Conservation (phyloP, 805 yeast genomes). For the Wickerhamiella vanderwaltii region DNA sequence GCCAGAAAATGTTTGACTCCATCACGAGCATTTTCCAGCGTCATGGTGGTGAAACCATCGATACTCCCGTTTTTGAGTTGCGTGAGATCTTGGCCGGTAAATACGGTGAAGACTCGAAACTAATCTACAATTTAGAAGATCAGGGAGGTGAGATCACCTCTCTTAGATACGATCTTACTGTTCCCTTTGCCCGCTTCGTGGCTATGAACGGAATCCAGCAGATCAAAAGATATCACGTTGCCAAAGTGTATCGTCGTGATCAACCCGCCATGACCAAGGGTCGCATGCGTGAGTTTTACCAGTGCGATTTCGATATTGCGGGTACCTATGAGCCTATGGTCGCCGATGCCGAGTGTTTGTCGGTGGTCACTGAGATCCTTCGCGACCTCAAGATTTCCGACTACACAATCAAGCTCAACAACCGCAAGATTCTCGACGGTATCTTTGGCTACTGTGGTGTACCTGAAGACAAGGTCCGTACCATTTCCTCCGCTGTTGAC, state of each 20-base stretch:
- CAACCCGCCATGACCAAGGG: constrained; percentile 99
- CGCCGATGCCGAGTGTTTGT: constrained; percentile 85
- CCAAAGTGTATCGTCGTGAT: constrained; percentile 97
- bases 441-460: constrained; percentile 94
- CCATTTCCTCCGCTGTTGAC: constrained; percentile 89
- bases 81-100: constrained; percentile 93
- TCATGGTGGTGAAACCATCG: constrained; percentile 97
- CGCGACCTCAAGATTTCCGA: constrained; percentile 72
- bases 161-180: constrained; percentile 90
- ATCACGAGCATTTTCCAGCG: constrained; percentile 69
- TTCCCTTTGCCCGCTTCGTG: constrained; percentile 93
- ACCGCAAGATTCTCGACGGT: constrained; percentile 92
- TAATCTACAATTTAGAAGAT: constrained; percentile 90
- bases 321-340: constrained; percentile 90
- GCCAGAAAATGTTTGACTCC: constrained; percentile 73
- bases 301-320: constrained; percentile 96
- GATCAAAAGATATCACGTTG: constrained; percentile 92
- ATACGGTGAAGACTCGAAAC: constrained; percentile 96
- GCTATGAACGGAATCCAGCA: constrained; percentile 87
- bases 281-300: constrained; percentile 98
- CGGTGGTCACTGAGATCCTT: constrained; percentile 73
- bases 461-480: constrained; percentile 83
- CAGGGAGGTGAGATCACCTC: constrained; percentile 98
- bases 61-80: constrained; percentile 95
- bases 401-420: constrained; percentile 86